These are phyloP conservation scores for Fusarium sp. DNA, from an alignment of 2,329 filamentous ascomycete species.

Conservation along the genomic window DNA sequence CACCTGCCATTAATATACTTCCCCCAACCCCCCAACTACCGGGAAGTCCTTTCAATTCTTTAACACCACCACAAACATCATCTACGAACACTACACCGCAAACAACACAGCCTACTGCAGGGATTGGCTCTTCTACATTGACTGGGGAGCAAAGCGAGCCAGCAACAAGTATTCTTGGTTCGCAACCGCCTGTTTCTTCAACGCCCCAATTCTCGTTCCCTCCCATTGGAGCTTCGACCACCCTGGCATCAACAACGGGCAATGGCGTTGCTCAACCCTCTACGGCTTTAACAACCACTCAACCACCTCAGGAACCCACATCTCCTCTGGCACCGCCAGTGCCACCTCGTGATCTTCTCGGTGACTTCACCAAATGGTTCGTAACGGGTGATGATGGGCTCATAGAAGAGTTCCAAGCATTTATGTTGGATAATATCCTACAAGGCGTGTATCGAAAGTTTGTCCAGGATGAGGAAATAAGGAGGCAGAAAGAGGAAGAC, in stretches of 20 bases:
- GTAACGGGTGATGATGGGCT: slow-evolving; percentile 66
- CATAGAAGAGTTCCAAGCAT: slow-evolving; percentile 63
- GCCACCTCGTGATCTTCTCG: slow-evolving; percentile 58
- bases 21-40: slow-evolving; percentile 36
- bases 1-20: slow-evolving; percentile 27
- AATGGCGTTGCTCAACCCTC: slow-evolving; percentile 5
- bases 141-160: slow-evolving; percentile 12
- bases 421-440: slow-evolving; percentile 61
- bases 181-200: neutral
- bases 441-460: slow-evolving; percentile 57
- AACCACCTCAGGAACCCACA: slow-evolving; percentile 18
- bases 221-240: slow-evolving; percentile 9
- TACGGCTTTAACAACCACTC: slow-evolving; percentile 5
- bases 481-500: slow-evolving; percentile 62
- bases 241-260: slow-evolving; percentile 1
- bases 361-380: slow-evolving; percentile 66
- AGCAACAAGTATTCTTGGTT: slow-evolving; percentile 7
- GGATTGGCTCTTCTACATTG: neutral
- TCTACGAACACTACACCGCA: neutral
- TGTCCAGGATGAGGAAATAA: slow-evolving; percentile 57
- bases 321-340: slow-evolving; percentile 24
- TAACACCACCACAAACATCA: slow-evolving; percentile 20
- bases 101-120: slow-evolving; percentile 1
- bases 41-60: slow-evolving; percentile 18
- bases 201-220: slow-evolving; percentile 29